Conservation (phyloP, 164 flowering plant genomes). For the Sextonia rubra region DNA sequence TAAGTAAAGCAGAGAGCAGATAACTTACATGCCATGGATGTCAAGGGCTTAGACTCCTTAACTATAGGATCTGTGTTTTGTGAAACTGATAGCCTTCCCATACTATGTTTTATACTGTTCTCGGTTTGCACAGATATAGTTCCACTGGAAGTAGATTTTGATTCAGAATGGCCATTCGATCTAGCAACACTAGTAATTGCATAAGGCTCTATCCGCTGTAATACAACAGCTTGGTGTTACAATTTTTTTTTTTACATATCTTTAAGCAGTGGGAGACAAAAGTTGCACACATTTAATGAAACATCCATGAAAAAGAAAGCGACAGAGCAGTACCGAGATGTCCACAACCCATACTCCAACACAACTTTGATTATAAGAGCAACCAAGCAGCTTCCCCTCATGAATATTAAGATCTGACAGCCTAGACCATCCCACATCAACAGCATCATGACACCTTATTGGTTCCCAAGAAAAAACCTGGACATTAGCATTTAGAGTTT, state of each 20-base stretch:
- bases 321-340: conserved; percentile 57
- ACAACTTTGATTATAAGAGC: conserved; percentile 97
- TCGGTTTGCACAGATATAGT: conserved; percentile 49
- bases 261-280: not conserved
- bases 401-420: conserved; percentile 90
- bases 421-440: conserved; percentile 98
- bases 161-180: conserved; percentile 46
- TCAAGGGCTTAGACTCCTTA: conserved; percentile 58
- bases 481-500: conserved; percentile 4
- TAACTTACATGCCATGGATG: conserved; percentile 55
- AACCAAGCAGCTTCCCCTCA: conserved; percentile 98
- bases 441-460: conserved; percentile 79
- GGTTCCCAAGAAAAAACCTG: conserved; percentile 98
- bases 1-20: not conserved
- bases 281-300: not conserved
- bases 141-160: conserved; percentile 52
- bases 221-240: conserved; percentile 13
- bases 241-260: not conserved
- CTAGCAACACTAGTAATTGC: conserved; percentile 32
- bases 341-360: conserved; percentile 99
- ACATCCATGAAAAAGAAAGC: conserved; percentile 4
- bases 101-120: conserved; percentile 49
- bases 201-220: conserved; percentile 86
- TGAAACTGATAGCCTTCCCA: conserved; percentile 63
- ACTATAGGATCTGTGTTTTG: conserved; percentile 50